A percentile compares a stretch with the other conserved stretches of the same genome.
phyloP scores from a whole-genome alignment of 2,329 filamentous ascomycete species.

The Diaporthe destruens region DNA sequence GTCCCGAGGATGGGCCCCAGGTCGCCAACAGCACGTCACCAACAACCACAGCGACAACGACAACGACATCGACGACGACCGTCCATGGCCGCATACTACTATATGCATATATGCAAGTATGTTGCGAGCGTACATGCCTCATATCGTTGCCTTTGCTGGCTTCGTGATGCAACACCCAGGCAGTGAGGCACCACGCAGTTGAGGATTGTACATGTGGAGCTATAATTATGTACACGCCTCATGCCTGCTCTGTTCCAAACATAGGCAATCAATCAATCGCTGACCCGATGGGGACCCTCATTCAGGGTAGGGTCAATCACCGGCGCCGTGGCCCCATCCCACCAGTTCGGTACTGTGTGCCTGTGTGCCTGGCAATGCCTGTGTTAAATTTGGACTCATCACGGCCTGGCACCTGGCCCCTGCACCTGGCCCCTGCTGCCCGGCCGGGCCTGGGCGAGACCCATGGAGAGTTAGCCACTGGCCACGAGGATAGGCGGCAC shows the following conservation, averaged over 20 bases:
- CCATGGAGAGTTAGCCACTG: slow-evolving; percentile 5
- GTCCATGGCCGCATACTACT: background rate
- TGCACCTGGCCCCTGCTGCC: background rate
- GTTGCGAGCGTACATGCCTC: no score
- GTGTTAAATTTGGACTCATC: slow-evolving; percentile 30
- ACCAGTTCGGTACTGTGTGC: slow-evolving; percentile 30
- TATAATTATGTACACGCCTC: background rate
- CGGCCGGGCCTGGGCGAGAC: slow-evolving; percentile 5
- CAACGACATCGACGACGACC: no score
- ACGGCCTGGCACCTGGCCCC: slow-evolving; percentile 20
- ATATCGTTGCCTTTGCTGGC: background rate
- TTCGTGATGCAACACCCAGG: background rate
- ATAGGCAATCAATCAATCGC: slow-evolving; percentile 34
- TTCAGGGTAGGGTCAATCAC: slow-evolving; percentile 34
- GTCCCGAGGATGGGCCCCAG: slow-evolving; percentile 19
- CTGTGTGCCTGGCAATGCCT: slow-evolving; percentile 13
- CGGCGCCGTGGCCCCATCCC: slow-evolving; percentile 18
- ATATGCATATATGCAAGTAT: background rate
- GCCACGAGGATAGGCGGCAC: slow-evolving; percentile 21
- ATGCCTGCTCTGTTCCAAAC: slow-evolving; percentile 17
- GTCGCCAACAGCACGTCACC: background rate
- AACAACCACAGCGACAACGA: no score
- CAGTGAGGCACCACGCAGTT: background rate
- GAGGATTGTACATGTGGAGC: background rate
- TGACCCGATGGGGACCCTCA: slow-evolving; percentile 25